Base-by-base conservation (phyloP, 2,329 filamentous ascomycete genomes). In the Scedosporium apiospermum region DNA sequence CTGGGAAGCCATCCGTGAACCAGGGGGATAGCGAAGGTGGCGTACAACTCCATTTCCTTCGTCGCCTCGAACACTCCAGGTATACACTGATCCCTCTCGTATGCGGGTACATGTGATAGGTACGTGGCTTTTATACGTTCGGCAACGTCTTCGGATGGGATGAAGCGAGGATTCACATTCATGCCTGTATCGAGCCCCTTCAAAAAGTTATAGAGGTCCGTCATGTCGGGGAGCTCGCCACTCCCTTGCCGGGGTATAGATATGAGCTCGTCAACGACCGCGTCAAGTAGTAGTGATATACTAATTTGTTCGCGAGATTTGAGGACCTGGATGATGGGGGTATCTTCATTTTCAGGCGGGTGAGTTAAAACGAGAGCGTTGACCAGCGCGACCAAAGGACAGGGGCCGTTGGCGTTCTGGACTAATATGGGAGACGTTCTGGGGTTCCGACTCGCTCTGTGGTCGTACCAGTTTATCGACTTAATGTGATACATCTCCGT, bases 81-180 rank as follows among this genome's bases (percentile, higher is more conserved):
- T 5, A 83, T 78, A 21, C 38, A 58, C 23, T 74, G 65, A 6
- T 77, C 75, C n/a, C 80, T 75, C 58, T 82, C 78, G 0, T 76
- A 74, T 1, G 81, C 79, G 65, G 82, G 77, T 2, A 83, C 68
- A 65, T 85, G 78, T 1, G 78, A 80, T 41, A 84, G 75, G 0
- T 81, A 82, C 3, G 77, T 84, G 60, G 76, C 79, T 70, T 79
- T 80, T 57, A 80, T 79, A 2, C 79, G 78, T 62, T 69, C 74
- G 34, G 77, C 70, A 21, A 78, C 73, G 14, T 82, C 77, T 6
- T 75, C 71, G 0, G 78, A 81, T 1, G 90, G 82, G 6, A 96
- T 82, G 66, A 96, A 95, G 21, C 89, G 86, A 2, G 95, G 95
- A 67, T 99, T 99, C 63, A 98, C 93, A 69, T 98, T 99, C 90